Percentiles rank a stretch among this genome's conserved stretches.
Evolutionary conservation across 2,329 filamentous ascomycete species (phyloP).

Genomic region (Colletotrichum eleusines): DNA sequence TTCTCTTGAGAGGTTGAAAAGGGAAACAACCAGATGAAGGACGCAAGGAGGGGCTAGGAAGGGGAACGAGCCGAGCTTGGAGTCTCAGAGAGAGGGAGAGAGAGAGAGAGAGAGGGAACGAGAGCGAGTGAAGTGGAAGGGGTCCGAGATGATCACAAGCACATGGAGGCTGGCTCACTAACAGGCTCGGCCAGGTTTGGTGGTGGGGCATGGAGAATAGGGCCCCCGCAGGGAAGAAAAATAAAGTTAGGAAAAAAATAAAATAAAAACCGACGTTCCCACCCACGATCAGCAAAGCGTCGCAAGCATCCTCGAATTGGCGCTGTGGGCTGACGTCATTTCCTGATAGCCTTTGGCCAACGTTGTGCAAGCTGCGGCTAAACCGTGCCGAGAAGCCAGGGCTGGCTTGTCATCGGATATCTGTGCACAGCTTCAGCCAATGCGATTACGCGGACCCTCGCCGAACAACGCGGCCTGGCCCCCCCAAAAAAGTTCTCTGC

Average conservation of each 20-base stretch:
- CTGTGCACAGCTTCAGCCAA: too few relatives aligned
- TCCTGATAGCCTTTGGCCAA: not conserved
- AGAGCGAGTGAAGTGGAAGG: not conserved
- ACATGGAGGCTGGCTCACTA: not conserved
- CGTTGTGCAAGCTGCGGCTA: constrained; percentile 28
- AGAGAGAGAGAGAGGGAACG: not conserved
- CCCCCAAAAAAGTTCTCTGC: not conserved
- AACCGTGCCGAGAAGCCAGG: constrained; percentile 33
- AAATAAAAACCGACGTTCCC: not conserved
- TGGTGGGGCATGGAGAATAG: too few relatives aligned
- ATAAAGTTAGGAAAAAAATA: not conserved
- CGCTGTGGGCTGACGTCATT: constrained; percentile 36
- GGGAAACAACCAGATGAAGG: not conserved
- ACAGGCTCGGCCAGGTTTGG: not conserved
- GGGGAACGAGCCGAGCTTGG: not conserved
- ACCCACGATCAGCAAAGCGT: constrained; percentile 38
- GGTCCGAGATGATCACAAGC: constrained; percentile 28
- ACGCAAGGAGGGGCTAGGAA: not conserved
- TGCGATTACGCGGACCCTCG: too few relatives aligned
- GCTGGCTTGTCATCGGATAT: not conserved
- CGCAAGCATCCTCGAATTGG: constrained; percentile 31
- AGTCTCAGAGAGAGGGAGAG: not conserved
- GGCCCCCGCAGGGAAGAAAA: not conserved
- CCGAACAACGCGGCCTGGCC: not conserved
- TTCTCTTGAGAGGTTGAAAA: not conserved